These are phyloP conservation scores for Lolium perenne DNA, from an alignment of 176 grass and related monocot genomes.

Conservation along the genomic window DNA sequence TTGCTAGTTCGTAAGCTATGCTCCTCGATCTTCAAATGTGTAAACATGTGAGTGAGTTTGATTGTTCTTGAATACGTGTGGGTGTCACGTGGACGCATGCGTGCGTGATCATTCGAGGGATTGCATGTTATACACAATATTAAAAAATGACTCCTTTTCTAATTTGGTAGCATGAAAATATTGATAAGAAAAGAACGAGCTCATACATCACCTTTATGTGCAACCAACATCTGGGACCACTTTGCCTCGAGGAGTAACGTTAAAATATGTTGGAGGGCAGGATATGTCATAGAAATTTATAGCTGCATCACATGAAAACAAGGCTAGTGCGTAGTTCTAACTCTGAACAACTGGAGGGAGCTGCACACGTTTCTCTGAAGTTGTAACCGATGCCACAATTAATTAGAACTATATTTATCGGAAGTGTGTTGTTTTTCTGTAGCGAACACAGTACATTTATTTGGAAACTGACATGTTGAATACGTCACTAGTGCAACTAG, in stretches of 20 bases:
- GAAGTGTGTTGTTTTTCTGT: background rate
- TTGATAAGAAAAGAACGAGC: too few species aligned
- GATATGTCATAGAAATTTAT: background rate
- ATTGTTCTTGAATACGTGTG: too few species aligned
- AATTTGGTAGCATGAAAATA: too few species aligned
- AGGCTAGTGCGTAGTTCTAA: background rate
- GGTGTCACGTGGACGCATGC: too few species aligned
- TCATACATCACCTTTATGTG: background rate
- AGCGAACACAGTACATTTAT: background rate
- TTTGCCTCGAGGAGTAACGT: background rate
- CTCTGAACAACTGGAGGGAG: background rate
- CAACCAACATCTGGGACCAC: background rate
- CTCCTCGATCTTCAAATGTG: too few species aligned
- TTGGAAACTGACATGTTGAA: too few species aligned
- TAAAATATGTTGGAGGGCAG: background rate
- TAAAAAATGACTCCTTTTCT: too few species aligned
- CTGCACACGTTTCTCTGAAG: background rate
- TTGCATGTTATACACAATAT: too few species aligned
- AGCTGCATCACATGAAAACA: background rate
- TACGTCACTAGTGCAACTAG: too few species aligned
- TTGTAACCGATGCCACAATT: background rate
- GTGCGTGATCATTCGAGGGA: too few species aligned
- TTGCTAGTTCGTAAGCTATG: too few species aligned
- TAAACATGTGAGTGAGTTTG: too few species aligned
- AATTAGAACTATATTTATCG: background rate